These are phyloP conservation scores for Geotrichum cucujoidarum DNA, from an alignment of 1,139 yeast species.

Conservation along the genomic window DNA sequence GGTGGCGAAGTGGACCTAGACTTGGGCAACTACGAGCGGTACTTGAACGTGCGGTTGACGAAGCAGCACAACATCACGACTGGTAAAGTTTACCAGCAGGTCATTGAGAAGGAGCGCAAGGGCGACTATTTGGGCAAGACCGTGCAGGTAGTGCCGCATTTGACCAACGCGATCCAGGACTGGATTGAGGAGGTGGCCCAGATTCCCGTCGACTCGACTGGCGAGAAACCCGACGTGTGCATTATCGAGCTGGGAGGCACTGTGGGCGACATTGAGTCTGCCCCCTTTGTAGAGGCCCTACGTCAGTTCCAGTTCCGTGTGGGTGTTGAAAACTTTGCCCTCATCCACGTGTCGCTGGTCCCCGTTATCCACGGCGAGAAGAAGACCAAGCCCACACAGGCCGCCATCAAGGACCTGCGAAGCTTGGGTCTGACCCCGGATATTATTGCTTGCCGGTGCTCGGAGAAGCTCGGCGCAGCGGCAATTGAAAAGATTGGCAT, in stretches of 20 bases:
- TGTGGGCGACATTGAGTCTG: constrained; percentile 97
- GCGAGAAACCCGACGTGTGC: constrained; percentile 81
- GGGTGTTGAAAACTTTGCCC: constrained; percentile 87
- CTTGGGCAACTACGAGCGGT: constrained; percentile 95
- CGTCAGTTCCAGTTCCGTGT: constrained; percentile 98
- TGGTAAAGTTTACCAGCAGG: constrained; percentile 92
- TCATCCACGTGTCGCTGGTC: constrained; percentile 93
- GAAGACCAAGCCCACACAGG: constrained; percentile 98
- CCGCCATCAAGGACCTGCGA: constrained; percentile 94
- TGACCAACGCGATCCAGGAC: constrained; percentile 94
- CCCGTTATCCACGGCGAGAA: constrained; percentile 98
- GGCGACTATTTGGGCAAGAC: constrained; percentile 98
- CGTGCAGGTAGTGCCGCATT: constrained; percentile 98
- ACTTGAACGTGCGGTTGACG: constrained; percentile 86
- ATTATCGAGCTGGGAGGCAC: constrained; percentile 98
- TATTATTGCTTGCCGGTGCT: constrained; percentile 96
- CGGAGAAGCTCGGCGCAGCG: constrained; percentile 70
- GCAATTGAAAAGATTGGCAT: constrained; percentile 93
- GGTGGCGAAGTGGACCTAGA: constrained; percentile 99
- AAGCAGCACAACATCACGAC: constrained; percentile 95
- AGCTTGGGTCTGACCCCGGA: constrained; percentile 93
- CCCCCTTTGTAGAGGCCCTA: constrained; percentile 97
- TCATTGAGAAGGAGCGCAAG: constrained; percentile 88
- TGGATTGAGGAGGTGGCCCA: constrained; percentile 94
- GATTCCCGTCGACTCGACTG: constrained; percentile 89